Conservation (phyloP, 2,329 filamentous ascomycete genomes). For the Fusarium sarcochroum region DNA sequence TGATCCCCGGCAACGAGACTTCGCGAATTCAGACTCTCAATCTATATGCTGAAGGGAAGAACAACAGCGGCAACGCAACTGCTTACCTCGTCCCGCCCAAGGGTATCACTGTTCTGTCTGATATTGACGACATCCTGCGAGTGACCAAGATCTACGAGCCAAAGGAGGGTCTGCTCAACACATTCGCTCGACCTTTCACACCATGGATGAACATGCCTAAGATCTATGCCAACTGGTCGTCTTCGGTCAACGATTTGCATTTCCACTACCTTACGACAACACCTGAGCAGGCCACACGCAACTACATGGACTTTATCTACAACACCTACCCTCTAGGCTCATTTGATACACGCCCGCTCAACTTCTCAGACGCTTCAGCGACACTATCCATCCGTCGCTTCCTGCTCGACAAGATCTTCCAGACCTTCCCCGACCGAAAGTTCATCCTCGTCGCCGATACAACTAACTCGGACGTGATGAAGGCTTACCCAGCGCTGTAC, state of each 20-base stretch:
- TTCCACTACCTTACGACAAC: constrained; percentile 89
- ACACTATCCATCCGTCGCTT: constrained; percentile 79
- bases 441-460: constrained; percentile 85
- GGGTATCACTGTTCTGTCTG: constrained; percentile 80
- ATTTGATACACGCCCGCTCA: constrained; percentile 83
- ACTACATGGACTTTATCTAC: constrained; percentile 87
- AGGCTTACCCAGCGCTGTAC: constrained; percentile 71
- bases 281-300: constrained; percentile 81
- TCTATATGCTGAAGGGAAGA: constrained; percentile 74
- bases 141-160: constrained; percentile 85
- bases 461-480: constrained; percentile 83
- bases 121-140: constrained; percentile 86
- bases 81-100: constrained; percentile 80
- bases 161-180: constrained; percentile 80
- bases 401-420: constrained; percentile 79
- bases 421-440: constrained; percentile 80
- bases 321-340: constrained; percentile 82
- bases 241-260: constrained; percentile 75
- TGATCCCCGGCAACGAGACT: constrained; percentile 76
- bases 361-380: constrained; percentile 82
- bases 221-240: constrained; percentile 82
- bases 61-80: constrained; percentile 77
- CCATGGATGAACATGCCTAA: constrained; percentile 85
- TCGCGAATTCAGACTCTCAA: constrained; percentile 76
- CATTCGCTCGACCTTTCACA: constrained; percentile 78